These are phyloP conservation scores for Aspergillus bridgeri DNA, from an alignment of 495 filamentous ascomycete species.

Conservation along the genomic window DNA sequence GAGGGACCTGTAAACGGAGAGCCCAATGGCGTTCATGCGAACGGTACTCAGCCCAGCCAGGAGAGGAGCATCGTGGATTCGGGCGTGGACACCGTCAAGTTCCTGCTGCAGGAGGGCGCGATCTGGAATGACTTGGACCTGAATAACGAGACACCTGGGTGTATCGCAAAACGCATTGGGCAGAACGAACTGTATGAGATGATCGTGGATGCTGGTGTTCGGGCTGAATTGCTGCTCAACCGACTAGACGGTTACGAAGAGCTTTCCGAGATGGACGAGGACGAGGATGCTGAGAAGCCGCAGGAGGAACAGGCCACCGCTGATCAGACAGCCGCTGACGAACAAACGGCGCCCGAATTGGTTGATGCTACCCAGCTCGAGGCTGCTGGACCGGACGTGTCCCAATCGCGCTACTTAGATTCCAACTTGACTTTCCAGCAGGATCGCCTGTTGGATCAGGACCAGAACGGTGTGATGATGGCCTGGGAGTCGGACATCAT, in stretches of 20 bases:
- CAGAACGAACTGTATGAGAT: constrained; percentile 73
- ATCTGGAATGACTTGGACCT: constrained; percentile 96
- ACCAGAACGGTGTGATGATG: constrained; percentile 95
- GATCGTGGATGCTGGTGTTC: constrained; percentile 86
- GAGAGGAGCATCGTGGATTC: constrained; percentile 47
- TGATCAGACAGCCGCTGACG: constrained; percentile 16
- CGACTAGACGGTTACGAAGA: constrained; percentile 73
- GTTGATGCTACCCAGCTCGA: constrained; percentile 24
- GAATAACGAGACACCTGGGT: constrained; percentile 86
- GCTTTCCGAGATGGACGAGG: constrained; percentile 57
- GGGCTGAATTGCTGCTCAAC: constrained; percentile 81
- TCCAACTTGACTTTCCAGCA: constrained; percentile 70
- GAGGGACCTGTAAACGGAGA: constrained; percentile 27
- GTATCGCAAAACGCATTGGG: constrained; percentile 71
- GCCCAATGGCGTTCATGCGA: constrained; percentile 24
- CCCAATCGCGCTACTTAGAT: constrained; percentile 71
- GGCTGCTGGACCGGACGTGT: constrained; percentile 39
- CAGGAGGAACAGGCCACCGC: constrained; percentile 25
- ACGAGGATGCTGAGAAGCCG: constrained; percentile 28
- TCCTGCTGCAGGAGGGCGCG: constrained; percentile 80
- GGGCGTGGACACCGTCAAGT: constrained; percentile 62
- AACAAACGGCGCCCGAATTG: constrained; percentile 27
- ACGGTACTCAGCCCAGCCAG: constrained; percentile 16
- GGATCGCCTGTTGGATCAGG: constrained; percentile 73
- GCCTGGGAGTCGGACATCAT: constrained; percentile 92